Base-by-base conservation (phyloP, 169 alveolate genomes). In the Sarcocystis neurona region DNA sequence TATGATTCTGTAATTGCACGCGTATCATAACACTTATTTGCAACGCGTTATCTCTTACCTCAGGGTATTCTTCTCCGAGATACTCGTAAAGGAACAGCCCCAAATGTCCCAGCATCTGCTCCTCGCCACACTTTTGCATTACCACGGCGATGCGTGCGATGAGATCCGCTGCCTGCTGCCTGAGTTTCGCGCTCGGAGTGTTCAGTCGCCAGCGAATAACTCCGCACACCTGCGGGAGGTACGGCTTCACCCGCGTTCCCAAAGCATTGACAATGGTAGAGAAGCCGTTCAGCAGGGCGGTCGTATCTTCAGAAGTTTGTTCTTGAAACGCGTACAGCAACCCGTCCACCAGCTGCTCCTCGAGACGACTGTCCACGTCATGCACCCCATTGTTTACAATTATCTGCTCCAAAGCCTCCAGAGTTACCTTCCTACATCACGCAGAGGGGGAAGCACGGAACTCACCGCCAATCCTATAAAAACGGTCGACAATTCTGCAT, bases 51-150 rank as follows among this genome's bases (percentile, higher is more conserved):
- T n/a, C n/a, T n/a, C 91, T 32, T 41, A 99, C 99, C 93, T 99
- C 99, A 15, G 99, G 99, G 92, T 98, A 99, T 94, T 99, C 99
- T 92, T 99, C 99, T 4, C 99, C 99, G 60, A 99, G 93, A 92
- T 98, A 98, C 93, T 99, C 99, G 93, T 97, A 98, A 53, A 99
- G 94, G 87, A 97, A 97, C 79, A 98, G 95, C 34, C 99, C 99
- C 92, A 99, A 94, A 95, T 98, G 99, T 39, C 99, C 99, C 93
- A 98, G 94, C 97, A 97, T 96, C 50, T 96, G 98, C 93, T 98
- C 99, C 89, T 99, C 99, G 32, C 98, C 99, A 84, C 99, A 98
- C 89, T 95, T 95, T 93, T 98, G 97, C 99, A 98, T 98, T 37
- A 98, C 98, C 46, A 94, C 95, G 0, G 99, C 99, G 20, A 99